These are phyloP conservation scores for Aspergillus uvarum DNA, from an alignment of 2,329 filamentous ascomycete species.

Conservation along the genomic window DNA sequence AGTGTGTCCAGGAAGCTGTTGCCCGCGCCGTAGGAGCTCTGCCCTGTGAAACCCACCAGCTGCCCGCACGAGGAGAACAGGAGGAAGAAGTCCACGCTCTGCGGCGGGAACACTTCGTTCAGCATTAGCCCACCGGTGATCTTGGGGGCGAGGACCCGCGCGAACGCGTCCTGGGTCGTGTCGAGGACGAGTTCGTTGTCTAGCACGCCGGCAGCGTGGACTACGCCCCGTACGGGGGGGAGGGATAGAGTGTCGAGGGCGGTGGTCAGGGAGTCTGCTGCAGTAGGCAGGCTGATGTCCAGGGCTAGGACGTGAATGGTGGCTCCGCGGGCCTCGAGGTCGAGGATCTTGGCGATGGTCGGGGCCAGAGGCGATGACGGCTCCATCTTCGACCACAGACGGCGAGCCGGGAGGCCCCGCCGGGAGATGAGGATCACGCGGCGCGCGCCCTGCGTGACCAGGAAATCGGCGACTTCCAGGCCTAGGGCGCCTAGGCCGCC, in stretches of 20 bases:
- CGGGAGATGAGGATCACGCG: slow-evolving; percentile 45
- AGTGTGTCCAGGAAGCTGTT: slow-evolving; percentile 13
- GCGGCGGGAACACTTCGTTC: slow-evolving; percentile 4
- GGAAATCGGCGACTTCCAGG: slow-evolving; percentile 37
- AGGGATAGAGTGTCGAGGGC: slow-evolving; percentile 7
- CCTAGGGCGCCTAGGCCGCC: slow-evolving; percentile 46
- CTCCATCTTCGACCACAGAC: slow-evolving; percentile 24
- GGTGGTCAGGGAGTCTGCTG: slow-evolving; percentile 19
- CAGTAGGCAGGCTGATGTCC: slow-evolving; percentile 34
- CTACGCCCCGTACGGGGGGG: slow-evolving; percentile 8
- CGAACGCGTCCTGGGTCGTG: not conserved
- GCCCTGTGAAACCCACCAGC: slow-evolving; percentile 10
- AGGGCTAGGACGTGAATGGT: slow-evolving; percentile 35
- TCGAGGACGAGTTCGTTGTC: slow-evolving; percentile 3
- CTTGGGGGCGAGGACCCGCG: slow-evolving; percentile 8
- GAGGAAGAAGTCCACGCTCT: slow-evolving; percentile 10
- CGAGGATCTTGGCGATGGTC: slow-evolving; percentile 26
- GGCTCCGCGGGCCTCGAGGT: slow-evolving; percentile 35
- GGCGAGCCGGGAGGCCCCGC: slow-evolving; percentile 36
- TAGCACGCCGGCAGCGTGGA: slow-evolving; percentile 11
- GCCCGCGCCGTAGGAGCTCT: slow-evolving; percentile 4
- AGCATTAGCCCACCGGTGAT: slow-evolving; percentile 1
- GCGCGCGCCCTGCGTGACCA: slow-evolving; percentile 44
- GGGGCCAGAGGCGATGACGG: not conserved
- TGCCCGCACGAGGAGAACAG: slow-evolving; percentile 12